These are phyloP conservation scores for Trametes cingulata DNA, from an alignment of 768 basidiomycete genomes.

Conservation along the genomic window DNA sequence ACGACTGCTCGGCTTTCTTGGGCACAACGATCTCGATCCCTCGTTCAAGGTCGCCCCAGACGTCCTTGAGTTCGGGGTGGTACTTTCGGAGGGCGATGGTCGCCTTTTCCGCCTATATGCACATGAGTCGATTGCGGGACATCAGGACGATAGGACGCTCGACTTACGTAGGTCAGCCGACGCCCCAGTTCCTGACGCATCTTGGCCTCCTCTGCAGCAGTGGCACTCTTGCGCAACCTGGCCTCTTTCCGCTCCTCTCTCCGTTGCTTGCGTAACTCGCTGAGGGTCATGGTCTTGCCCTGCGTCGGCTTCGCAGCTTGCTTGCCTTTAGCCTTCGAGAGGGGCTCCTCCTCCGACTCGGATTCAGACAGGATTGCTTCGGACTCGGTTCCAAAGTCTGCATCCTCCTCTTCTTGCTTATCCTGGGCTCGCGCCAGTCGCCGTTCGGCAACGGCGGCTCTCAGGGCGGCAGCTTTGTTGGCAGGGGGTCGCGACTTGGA, in stretches of 20 bases:
- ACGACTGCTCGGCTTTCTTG: slow-evolving; percentile 74
- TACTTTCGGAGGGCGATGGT: slow-evolving; percentile 61
- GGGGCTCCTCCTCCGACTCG: slow-evolving; percentile 31
- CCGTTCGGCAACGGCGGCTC: slow-evolving; percentile 58
- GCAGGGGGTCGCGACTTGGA: slow-evolving; percentile 32
- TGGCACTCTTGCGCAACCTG: slow-evolving; percentile 25
- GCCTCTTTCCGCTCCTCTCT: slow-evolving; percentile 31
- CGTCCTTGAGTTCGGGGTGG: slow-evolving; percentile 79
- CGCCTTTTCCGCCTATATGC: slow-evolving; percentile 68
- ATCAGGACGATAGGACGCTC: not conserved
- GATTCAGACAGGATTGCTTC: slow-evolving; percentile 11
- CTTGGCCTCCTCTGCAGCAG: slow-evolving; percentile 47
- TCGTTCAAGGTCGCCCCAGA: slow-evolving; percentile 85
- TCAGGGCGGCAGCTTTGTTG: slow-evolving; percentile 42
- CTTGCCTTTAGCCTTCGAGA: slow-evolving; percentile 33
- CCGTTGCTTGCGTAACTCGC: slow-evolving; percentile 16
- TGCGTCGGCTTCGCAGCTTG: slow-evolving; percentile 21
- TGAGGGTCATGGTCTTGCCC: slow-evolving; percentile 10
- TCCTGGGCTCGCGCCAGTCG: slow-evolving; percentile 37
- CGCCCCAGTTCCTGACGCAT: slow-evolving; percentile 65
- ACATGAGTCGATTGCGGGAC: slow-evolving; percentile 4
- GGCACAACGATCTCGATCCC: slow-evolving; percentile 63
- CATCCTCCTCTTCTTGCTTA: slow-evolving; percentile 22
- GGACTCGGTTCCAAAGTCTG: slow-evolving; percentile 3
- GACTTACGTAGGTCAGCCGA: slow-evolving; percentile 66